Evolutionary conservation across 805 yeast species (phyloP), one percentile per base, ranked within the genome.

Genomic region (Kodamaea jinghongensis): DNA sequence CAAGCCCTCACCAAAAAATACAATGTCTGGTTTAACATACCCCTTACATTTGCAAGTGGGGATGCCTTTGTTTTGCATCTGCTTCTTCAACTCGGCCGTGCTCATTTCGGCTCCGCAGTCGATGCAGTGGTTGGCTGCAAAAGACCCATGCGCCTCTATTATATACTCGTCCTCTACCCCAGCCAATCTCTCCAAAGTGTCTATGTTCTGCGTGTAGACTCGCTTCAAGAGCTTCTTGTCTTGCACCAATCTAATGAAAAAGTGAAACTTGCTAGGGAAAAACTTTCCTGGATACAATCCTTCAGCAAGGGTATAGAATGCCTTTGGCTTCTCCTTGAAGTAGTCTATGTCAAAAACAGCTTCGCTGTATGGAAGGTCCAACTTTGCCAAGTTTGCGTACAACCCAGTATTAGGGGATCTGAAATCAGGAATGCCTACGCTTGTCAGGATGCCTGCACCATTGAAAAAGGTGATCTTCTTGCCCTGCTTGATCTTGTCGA

Each of bases 351-450:
- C 97, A 58, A 91, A 91, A 1, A 91, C 96, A 0, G 97, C 97
- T 56, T 91, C 99, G 1, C 97, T 93, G 57, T 78, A 89, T 4
- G 98, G 98, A 35, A 91, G 66, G 26, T 86, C 73, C 28, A 90
- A 69, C 47, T 78, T 72, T 14, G 83, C 71, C 37, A 91, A 67
- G 56, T 91, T 91, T 47, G 89, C 78, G 54, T 91, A 91, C 5
- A 91, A 72, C 0, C 95, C 95, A 1, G 98, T 91, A 31, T 79
- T 76, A 1, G 97, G 97, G 13, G 95, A 81, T 49, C 98, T 71
- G 59, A 91, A 91, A 59, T 91, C 99, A 0, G 98, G 99, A 33
- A 90, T 91, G 0, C 98, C 99, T 34, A 95, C 89, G 2, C 86
- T 71, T 0, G 98, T 91, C 2, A 96, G 87, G 28, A 89, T 81